These are phyloP conservation scores for Talaromyces trachyspermus DNA, from an alignment of 495 filamentous ascomycete species.

Conservation along the genomic window DNA sequence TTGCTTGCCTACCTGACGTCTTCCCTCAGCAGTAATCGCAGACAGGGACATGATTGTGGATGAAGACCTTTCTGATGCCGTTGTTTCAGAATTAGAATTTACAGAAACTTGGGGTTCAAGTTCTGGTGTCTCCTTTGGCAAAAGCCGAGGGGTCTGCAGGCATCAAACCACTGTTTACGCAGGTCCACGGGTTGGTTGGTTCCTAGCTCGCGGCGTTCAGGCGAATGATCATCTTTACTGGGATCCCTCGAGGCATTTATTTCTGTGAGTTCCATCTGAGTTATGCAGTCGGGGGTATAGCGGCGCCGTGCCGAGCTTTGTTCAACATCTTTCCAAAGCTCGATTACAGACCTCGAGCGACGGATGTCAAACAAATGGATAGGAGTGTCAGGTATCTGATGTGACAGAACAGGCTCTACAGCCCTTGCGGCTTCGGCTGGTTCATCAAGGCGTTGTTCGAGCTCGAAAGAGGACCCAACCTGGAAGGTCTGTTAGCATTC, in stretches of 20 bases:
- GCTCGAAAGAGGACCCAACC: conserved; percentile 46
- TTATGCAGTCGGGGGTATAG: not conserved
- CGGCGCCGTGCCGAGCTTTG: conserved; percentile 8
- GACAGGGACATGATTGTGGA: conserved; percentile 1
- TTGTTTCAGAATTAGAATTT: not conserved
- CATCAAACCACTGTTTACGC: not conserved
- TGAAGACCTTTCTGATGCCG: too few species aligned
- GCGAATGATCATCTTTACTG: not conserved
- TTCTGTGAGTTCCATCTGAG: not conserved
- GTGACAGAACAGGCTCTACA: conserved; percentile 1
- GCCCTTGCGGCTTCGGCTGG: conserved; percentile 14
- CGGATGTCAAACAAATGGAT: conserved; percentile 44
- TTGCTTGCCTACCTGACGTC: not conserved
- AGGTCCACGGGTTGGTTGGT: not conserved
- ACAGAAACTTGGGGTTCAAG: too few species aligned
- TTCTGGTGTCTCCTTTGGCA: not conserved
- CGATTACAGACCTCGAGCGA: conserved; percentile 34
- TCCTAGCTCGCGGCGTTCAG: not conserved
- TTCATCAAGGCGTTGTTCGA: conserved; percentile 44
- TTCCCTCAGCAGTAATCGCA: conserved; percentile 1
- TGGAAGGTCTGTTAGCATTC: conserved; percentile 14
- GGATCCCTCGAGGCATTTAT: not conserved
- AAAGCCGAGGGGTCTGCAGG: conserved; percentile 2
- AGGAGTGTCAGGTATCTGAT: conserved; percentile 16
- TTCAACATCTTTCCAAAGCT: conserved; percentile 30